Evolutionary conservation across 441 rosid species (phyloP).

Genomic region (Corymbia citriodora): DNA sequence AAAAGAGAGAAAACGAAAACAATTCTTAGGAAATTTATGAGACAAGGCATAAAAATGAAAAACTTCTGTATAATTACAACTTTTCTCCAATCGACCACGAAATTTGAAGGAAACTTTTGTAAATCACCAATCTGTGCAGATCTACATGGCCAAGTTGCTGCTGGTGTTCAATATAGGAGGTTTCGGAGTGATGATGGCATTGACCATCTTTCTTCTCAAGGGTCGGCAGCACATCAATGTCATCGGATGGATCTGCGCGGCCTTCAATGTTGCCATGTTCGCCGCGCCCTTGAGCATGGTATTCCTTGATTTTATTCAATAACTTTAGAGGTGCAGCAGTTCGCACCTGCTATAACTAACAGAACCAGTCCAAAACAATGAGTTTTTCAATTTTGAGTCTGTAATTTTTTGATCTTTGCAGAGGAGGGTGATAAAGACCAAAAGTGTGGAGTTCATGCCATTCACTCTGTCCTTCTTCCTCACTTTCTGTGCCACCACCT

Average conservation of each 20-base stretch:
- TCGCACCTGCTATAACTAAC: not conserved
- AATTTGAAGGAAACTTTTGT: not conserved
- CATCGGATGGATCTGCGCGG: slow-evolving; percentile 77
- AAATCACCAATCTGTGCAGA: slow-evolving; percentile 20
- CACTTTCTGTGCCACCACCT: slow-evolving; percentile 50
- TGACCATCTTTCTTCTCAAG: slow-evolving; percentile 23
- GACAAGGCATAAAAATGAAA: not conserved
- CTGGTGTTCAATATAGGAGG: slow-evolving; percentile 38
- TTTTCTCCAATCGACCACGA: not conserved
- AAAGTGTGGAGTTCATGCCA: slow-evolving; percentile 76
- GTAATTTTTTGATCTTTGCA: slow-evolving; percentile 10
- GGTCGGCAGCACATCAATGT: slow-evolving; percentile 20
- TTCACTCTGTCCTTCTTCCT: slow-evolving; percentile 53
- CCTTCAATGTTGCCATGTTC: slow-evolving; percentile 55
- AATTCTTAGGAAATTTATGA: not conserved
- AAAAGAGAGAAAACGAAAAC: not conserved
- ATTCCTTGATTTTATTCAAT: not conserved
- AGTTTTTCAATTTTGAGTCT: not conserved
- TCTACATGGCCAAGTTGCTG: slow-evolving; percentile 37
- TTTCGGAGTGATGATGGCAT: slow-evolving; percentile 29
- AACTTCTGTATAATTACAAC: not conserved
- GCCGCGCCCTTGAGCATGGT: slow-evolving; percentile 75
- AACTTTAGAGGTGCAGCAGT: not conserved
- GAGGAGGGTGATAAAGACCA: slow-evolving; percentile 59
- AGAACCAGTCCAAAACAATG: not conserved